Evolutionary conservation across 805 yeast genomes (phyloP).

Genomic region (Suhomyces vadensis): DNA sequence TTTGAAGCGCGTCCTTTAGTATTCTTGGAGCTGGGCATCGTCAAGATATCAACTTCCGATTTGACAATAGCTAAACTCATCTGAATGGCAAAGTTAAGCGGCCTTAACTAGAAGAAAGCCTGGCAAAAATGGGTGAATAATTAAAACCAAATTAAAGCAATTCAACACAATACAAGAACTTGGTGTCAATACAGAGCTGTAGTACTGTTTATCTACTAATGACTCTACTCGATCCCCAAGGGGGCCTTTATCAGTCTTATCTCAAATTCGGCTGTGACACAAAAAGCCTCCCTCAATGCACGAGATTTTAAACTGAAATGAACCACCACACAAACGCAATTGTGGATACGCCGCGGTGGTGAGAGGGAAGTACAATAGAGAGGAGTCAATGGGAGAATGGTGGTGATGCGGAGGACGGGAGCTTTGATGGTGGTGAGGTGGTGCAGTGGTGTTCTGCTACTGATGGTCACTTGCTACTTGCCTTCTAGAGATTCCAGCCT

Average conservation of each 20-base stretch:
- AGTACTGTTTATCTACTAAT: too few relatives aligned
- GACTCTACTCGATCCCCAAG: not conserved
- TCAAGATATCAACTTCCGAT: conserved; percentile 4
- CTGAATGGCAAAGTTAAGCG: not conserved
- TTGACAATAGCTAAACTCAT: conserved; percentile 4
- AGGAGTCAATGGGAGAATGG: too few relatives aligned
- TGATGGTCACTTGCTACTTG: too few relatives aligned
- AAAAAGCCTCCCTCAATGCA: conserved; percentile 1
- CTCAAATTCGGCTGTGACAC: conserved; percentile 5
- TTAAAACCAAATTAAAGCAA: too few relatives aligned
- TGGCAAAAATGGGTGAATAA: too few relatives aligned
- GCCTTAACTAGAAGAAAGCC: not conserved
- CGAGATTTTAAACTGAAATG: conserved; percentile 1
- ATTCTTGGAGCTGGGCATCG: conserved; percentile 4
- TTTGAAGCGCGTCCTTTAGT: conserved; percentile 1
- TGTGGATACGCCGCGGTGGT: conserved; percentile 3
- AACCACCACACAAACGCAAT: conserved; percentile 4
- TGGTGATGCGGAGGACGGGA: too few relatives aligned
- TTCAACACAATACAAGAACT: too few relatives aligned
- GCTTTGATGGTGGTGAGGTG: too few relatives aligned
- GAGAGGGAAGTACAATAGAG: too few relatives aligned
- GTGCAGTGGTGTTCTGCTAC: too few relatives aligned
- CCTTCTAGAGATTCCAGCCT: too few relatives aligned
- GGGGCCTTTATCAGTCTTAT: conserved; percentile 4
- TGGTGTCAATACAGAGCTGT: too few relatives aligned